Base-by-base conservation (phyloP, 768 basidiomycete species). In the Suillus placidus region DNA sequence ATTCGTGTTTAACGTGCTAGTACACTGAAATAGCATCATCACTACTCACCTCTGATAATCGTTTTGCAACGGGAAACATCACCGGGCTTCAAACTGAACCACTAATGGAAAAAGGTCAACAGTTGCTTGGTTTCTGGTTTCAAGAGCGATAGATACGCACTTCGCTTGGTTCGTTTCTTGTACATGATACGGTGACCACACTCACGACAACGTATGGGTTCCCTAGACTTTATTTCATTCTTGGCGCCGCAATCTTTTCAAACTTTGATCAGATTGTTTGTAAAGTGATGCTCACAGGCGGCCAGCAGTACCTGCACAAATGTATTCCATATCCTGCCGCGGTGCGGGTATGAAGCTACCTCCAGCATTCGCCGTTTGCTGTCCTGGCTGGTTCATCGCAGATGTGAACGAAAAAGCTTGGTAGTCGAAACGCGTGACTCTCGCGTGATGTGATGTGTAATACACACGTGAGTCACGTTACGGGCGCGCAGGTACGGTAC, bases 101-200 rank as follows among this genome's bases (percentile, higher is more conserved):
- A 78, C 77, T 77, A 61, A n/a, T 8, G 4, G 23, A 34, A 55
- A 10, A 57, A 63, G 54, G 32, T 30, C 54, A 62, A 58, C 55
- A 51, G 23, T 6, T 70, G 63, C 68, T 57, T 47, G 51, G 34
- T 30, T 43, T 60, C 13, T 47, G 43, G 34, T 30, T 40, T 61
- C 13, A 26, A 16, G 40, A 6, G 35, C 2, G 49, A 18, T 26
- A n/a, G 6, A 61, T 23, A 81, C 95, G 75, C 71, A 98, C 97
- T 96, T 83, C 94, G 84, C 74, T 86, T 93, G 30, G 95, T 97
- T 72, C 97, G 83, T 78, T 96, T 97, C 81, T 99, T 99, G 80
- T 97, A 98, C 94, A 99, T 95, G 76, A 99, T 97, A 61, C 97
- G 88, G 78, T 98, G 97, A 4, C 97, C 97, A 73, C 97, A 99